Evolutionary conservation across 2,329 filamentous ascomycete species (phyloP), one percentile per base, ranked within the genome.

Genomic region (Pseudopyrenochaeta lycopersici): DNA sequence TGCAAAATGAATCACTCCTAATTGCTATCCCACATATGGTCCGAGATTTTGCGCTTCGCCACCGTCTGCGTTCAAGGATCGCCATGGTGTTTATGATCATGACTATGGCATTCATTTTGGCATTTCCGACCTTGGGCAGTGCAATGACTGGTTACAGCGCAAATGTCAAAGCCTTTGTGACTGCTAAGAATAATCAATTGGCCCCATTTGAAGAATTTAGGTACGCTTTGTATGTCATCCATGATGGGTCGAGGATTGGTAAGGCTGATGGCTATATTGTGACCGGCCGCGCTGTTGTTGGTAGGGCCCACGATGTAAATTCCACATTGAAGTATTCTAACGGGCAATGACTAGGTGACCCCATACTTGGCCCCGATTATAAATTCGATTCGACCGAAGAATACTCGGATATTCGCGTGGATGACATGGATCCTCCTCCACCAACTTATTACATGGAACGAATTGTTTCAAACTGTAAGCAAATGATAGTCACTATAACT

Each of bases 61-160:
- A 54, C n/a, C 27, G 52, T 1, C 15, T 68, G 2, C 46, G 51
- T 9, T 67, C 63, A 2, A 63, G 40, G 12, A 2, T 56, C 0
- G 64, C 63, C 11, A 66, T 63, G 62, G 30, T 33, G 3, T 67
- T 67, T 15, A 67, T 68, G 47, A 14, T 65, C 1, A 31, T 38
- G 1, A 65, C 54, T 1, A 63, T 67, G 57, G 9, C 42, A 0
- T 66, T 62, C n/a, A 56, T 58, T 6, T 42, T 63, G 0, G 9
- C 35, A 0, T 67, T 65, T 38, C 63, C 63, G 5, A 68, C 60
- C 0, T 35, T 68, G 4, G 47, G 52, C 2, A 60, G 64, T 14
- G 59, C 66, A 2, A 63, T 68, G 63, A 61, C 58, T 23, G 63
- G 63, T 14, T 68, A 68, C 18, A 57, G 38, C 1, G 46, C 35